These are phyloP conservation scores for Metarhizium brunneum DNA, from an alignment of 2,329 filamentous ascomycete genomes.

Conservation along the genomic window DNA sequence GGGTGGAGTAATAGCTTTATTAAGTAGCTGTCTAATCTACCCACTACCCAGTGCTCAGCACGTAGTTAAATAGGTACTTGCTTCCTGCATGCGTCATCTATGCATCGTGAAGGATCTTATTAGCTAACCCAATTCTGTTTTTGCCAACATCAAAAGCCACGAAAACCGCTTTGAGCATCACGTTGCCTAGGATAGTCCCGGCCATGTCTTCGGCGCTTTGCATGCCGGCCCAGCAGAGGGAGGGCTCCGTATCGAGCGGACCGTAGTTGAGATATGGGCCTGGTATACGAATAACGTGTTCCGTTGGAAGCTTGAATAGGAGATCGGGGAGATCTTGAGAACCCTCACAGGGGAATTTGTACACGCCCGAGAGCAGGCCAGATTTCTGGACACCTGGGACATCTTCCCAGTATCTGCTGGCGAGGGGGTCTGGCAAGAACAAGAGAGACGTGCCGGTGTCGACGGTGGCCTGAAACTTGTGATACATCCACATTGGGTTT, in stretches of 20 bases:
- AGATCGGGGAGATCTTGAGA: constrained; percentile 47
- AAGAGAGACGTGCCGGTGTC: constrained; percentile 64
- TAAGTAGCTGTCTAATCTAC: too few relatives aligned
- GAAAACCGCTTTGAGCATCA: constrained; percentile 71
- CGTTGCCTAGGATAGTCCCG: constrained; percentile 65
- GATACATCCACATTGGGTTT: constrained; percentile 41
- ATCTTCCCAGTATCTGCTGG: constrained; percentile 47
- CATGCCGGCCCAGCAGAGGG: constrained; percentile 66
- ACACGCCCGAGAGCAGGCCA: constrained; percentile 44
- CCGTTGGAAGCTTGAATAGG: constrained; percentile 40
- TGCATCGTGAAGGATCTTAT: constrained; percentile 26
- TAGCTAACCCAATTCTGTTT: constrained; percentile 31
- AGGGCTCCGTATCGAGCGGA: constrained; percentile 34
- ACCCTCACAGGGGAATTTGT: constrained; percentile 47
- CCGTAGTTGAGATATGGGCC: constrained; percentile 48
- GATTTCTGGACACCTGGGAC: constrained; percentile 35
- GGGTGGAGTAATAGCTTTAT: too few relatives aligned
- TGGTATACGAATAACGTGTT: constrained; percentile 42
- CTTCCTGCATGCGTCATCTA: background rate
- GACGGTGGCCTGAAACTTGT: constrained; percentile 43
- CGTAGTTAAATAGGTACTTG: background rate
- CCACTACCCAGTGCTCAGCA: too few relatives aligned
- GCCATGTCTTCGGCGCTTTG: constrained; percentile 42
- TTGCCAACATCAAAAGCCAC: constrained; percentile 56
- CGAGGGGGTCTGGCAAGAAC: constrained; percentile 48